phyloP scores from a whole-genome alignment of 176 grass and related monocot genomes.

The Oryza glumipatula region DNA sequence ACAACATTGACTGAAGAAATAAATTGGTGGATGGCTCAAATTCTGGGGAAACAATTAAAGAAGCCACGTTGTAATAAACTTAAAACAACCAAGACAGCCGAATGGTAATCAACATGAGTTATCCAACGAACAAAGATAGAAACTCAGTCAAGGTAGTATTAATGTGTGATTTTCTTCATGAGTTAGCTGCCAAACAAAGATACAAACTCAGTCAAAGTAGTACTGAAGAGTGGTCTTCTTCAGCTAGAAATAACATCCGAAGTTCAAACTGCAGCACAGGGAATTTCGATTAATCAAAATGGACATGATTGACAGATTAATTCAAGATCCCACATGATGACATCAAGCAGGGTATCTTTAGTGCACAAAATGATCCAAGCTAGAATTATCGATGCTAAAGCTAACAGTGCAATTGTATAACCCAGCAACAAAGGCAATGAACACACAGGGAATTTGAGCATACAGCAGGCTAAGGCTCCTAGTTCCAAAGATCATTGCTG shows the following conservation, averaged over 20 bases:
- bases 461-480: conserved; percentile 19
- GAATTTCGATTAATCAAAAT: background rate
- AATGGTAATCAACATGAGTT: background rate
- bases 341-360: conserved; percentile 10
- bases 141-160: background rate
- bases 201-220: background rate
- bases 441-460: background rate
- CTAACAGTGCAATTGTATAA: conserved; percentile 25
- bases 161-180: conserved; percentile 15
- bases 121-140: conserved; percentile 6
- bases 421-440: conserved; percentile 19
- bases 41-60: background rate
- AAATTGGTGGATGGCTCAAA: background rate
- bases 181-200: background rate
- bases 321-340: background rate
- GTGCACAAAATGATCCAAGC: conserved; percentile 15
- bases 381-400: conserved; percentile 14
- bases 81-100: background rate
- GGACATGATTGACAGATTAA: background rate
- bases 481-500: conserved; percentile 24
- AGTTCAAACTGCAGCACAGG: background rate
- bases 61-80: background rate
- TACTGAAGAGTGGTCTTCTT: background rate
- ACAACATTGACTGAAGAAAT: background rate
- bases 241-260: conserved; percentile 7